Percentiles rank a stretch among this genome's conserved stretches.
phyloP scores from a whole-genome alignment of 768 basidiomycete genomes.

The Lactifluus subvellereus region DNA sequence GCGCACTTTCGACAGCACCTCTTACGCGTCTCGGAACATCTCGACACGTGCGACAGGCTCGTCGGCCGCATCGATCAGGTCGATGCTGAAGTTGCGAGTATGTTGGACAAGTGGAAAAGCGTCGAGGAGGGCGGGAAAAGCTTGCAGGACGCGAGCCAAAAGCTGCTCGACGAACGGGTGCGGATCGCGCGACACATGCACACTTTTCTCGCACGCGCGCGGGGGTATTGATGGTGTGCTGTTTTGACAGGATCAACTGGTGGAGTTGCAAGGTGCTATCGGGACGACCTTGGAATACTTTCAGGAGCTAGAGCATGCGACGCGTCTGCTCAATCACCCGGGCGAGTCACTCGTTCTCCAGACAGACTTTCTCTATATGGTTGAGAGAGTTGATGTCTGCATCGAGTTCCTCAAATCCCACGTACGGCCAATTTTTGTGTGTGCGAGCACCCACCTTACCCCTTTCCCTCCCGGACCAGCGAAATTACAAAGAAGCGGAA shows the following conservation, averaged over 20 bases:
- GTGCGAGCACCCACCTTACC: not conserved
- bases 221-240: not conserved
- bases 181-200: constrained; percentile 29
- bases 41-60: constrained; percentile 71
- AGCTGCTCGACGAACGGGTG: constrained; percentile 83
- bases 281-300: constrained; percentile 83
- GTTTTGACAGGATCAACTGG: constrained; percentile 56
- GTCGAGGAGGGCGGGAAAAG: constrained; percentile 93
- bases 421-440: constrained; percentile 42
- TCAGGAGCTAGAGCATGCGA: constrained; percentile 88
- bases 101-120: constrained; percentile 78
- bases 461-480: constrained; percentile 39
- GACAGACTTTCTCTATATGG: constrained; percentile 91
- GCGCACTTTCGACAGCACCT: constrained; percentile 86
- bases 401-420: constrained; percentile 85
- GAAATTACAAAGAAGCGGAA: constrained; percentile 88
- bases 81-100: constrained; percentile 65
- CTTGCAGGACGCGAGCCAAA: constrained; percentile 87
- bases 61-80: constrained; percentile 68
- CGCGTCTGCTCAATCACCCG: constrained; percentile 89
- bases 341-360: constrained; percentile 88
- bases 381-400: constrained; percentile 91
- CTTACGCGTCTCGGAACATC: constrained; percentile 64
- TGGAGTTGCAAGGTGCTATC: constrained; percentile 80
- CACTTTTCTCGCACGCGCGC: not conserved